phyloP scores from a whole-genome alignment of 108 stramenopile genomes.

The Schizochytrium sp. region DNA sequence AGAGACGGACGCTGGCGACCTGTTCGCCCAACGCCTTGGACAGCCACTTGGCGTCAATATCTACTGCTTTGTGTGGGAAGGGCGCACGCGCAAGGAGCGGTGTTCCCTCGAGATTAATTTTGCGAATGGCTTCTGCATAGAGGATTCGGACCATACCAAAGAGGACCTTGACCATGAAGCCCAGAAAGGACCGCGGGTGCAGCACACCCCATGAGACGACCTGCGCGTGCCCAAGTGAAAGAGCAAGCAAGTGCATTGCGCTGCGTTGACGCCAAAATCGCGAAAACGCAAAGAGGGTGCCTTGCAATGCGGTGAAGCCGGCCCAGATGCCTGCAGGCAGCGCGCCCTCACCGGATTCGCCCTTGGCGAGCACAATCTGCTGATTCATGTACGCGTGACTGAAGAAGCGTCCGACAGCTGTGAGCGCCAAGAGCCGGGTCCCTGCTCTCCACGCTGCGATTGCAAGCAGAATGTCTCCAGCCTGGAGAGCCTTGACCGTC shows the following conservation, averaged over 20 bases:
- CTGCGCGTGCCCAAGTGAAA: background rate
- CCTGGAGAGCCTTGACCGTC: background rate
- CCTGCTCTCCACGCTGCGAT: background rate
- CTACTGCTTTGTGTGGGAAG: too few relatives aligned
- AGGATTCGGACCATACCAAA: background rate
- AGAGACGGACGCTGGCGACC: too few relatives aligned
- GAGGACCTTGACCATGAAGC: background rate
- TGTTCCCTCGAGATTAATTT: too few relatives aligned
- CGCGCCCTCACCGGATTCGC: background rate
- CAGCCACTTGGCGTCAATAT: too few relatives aligned
- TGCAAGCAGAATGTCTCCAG: background rate
- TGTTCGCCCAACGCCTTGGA: too few relatives aligned
- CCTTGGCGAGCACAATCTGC: background rate
- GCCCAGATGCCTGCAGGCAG: background rate
- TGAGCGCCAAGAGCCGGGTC: background rate
- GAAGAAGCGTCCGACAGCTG: background rate
- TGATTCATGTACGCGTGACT: background rate
- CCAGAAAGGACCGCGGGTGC: background rate
- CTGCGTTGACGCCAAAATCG: background rate
- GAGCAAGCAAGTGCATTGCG: background rate
- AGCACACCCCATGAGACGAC: background rate
- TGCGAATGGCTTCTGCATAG: too few relatives aligned
- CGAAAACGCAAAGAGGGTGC: background rate
- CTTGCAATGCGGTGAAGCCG: background rate
- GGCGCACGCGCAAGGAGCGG: too few relatives aligned